These are phyloP conservation scores for Zygosaccharomyces gambellarensis DNA, from an alignment of 805 yeast species.

Conservation along the genomic window DNA sequence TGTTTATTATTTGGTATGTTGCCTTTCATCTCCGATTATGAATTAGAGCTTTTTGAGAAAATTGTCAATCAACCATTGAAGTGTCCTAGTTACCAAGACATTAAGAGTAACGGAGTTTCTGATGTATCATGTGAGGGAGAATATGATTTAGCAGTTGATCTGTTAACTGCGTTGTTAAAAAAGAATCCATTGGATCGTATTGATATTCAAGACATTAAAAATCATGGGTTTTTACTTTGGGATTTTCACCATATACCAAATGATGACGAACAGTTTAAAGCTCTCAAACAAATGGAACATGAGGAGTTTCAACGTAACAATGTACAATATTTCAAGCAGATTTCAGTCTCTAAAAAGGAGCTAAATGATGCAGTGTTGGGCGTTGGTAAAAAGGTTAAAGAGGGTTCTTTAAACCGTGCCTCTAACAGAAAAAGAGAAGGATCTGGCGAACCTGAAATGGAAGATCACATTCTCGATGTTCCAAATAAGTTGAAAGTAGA, in stretches of 20 bases:
- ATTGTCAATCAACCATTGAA: slow-evolving; percentile 59
- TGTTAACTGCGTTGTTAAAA: slow-evolving; percentile 55
- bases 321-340: slow-evolving; percentile 37
- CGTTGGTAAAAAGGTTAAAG: slow-evolving; percentile 61
- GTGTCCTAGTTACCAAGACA: slow-evolving; percentile 45
- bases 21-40: slow-evolving; percentile 85
- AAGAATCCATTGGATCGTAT: slow-evolving; percentile 69
- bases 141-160: slow-evolving; percentile 44
- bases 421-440: neutral
- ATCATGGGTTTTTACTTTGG: slow-evolving; percentile 62
- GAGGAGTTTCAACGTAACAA: slow-evolving; percentile 29
- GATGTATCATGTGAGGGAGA: slow-evolving; percentile 37
- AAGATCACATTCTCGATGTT: neutral
- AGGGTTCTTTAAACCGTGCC: slow-evolving; percentile 15
- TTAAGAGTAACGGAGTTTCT: slow-evolving; percentile 32
- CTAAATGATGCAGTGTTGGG: slow-evolving; percentile 76
- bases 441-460: slow-evolving; percentile 1
- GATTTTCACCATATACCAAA: slow-evolving; percentile 33
- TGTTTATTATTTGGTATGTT: slow-evolving; percentile 82
- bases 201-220: slow-evolving; percentile 65
- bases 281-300: slow-evolving; percentile 17
- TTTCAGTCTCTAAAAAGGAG: slow-evolving; percentile 62
- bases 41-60: slow-evolving; percentile 60
- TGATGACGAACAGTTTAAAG: slow-evolving; percentile 8
- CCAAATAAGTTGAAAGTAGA: neutral